These are phyloP conservation scores for Globisporangium iwayamae DNA, from an alignment of 352 stramenopile species.

Conservation along the genomic window DNA sequence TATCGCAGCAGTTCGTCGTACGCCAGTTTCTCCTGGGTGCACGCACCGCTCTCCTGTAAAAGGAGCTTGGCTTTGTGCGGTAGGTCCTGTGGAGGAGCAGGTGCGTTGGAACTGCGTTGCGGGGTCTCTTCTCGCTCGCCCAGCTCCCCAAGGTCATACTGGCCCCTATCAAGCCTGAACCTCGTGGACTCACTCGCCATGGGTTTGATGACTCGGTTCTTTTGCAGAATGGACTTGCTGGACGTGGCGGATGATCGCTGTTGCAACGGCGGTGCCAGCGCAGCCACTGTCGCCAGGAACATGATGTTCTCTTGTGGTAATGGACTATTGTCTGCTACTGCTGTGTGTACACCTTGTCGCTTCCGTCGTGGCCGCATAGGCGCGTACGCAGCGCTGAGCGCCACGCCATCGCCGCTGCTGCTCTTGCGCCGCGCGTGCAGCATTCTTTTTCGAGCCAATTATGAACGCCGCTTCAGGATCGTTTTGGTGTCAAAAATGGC, in stretches of 20 bases:
- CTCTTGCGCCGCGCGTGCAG: slow-evolving; percentile 2
- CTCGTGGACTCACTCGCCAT: neutral
- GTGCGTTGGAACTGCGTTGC: neutral
- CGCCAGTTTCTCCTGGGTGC: slow-evolving; percentile 23
- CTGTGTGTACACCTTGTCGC: neutral
- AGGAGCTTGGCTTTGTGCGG: slow-evolving; percentile 4
- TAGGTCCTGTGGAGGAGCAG: too few relatives aligned
- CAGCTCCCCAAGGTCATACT: neutral
- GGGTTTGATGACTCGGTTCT: neutral
- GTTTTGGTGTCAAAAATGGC: neutral
- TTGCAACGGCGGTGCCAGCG: neutral
- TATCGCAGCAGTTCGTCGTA: slow-evolving; percentile 38
- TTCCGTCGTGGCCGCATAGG: neutral
- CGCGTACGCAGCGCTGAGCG: slow-evolving; percentile 1
- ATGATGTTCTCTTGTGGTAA: slow-evolving; percentile 2
- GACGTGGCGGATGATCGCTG: neutral
- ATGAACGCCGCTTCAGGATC: slow-evolving; percentile 4
- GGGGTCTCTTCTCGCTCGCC: slow-evolving; percentile 10
- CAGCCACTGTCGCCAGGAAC: neutral
- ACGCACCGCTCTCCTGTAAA: slow-evolving; percentile 7
- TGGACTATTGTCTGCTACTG: neutral
- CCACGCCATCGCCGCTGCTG: neutral
- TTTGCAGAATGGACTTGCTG: neutral
- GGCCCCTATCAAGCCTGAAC: neutral
- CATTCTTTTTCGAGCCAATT: neutral